Evolutionary conservation across 257 asterid species (phyloP).

Genomic region (Nicotiana obtusifolia): DNA sequence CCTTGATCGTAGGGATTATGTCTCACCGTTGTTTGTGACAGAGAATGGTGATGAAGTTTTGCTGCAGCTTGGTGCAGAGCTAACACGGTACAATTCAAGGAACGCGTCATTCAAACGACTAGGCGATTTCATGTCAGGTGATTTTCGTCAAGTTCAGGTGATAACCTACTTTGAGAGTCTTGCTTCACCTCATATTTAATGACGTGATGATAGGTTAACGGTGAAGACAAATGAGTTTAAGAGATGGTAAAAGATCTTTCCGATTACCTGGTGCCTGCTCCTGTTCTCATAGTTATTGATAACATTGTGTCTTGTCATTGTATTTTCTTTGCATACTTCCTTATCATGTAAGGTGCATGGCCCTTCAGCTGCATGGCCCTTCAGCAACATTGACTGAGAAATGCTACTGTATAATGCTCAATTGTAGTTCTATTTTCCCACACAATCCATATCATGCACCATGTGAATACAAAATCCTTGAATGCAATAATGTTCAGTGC

Average conservation of each 20-base stretch:
- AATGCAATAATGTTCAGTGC: too few relatives aligned
- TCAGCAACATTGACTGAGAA: neutral
- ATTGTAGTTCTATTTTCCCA: neutral
- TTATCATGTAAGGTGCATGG: neutral
- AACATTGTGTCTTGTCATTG: neutral
- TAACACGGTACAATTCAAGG: conserved; percentile 11
- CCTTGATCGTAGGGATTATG: neutral
- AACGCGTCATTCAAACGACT: neutral
- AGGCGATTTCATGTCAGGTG: neutral
- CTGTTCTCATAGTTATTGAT: neutral
- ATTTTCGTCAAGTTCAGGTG: neutral
- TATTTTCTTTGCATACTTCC: neutral
- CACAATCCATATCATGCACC: neutral
- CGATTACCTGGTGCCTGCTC: neutral
- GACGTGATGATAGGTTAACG: neutral
- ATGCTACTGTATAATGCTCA: neutral
- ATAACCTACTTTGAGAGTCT: conserved; percentile 25
- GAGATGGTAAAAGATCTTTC: neutral
- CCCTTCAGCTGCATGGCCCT: neutral
- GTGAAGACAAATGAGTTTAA: neutral
- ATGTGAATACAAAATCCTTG: neutral
- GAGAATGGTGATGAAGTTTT: conserved; percentile 20
- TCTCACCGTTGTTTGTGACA: conserved; percentile 16
- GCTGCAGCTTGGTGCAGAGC: neutral
- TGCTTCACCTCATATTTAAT: conserved; percentile 13